Percentiles rank a stretch among this genome's conserved stretches.
Conservation (phyloP, 2,329 filamentous ascomycete genomes). For the Cadophora gregata region DNA sequence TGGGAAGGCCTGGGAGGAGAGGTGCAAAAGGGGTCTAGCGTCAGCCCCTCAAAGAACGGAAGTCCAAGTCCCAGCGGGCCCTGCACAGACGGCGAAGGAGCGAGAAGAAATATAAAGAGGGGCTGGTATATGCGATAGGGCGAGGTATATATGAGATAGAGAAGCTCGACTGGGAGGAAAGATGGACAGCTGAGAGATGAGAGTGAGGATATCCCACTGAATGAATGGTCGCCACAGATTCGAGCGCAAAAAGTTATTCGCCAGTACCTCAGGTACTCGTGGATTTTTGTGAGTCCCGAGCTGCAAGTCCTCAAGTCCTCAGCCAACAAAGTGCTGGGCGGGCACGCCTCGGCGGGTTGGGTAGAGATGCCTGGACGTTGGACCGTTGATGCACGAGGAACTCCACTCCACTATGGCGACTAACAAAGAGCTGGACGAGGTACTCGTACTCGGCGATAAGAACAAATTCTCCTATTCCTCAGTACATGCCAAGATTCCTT, state of each 20-base stretch:
- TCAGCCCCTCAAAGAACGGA: constrained; percentile 17
- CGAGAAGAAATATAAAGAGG: neutral
- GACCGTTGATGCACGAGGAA: neutral
- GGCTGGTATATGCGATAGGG: neutral
- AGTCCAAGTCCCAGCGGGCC: neutral
- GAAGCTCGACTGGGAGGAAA: neutral
- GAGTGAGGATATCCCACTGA: neutral
- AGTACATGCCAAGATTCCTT: neutral
- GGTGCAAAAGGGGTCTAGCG: constrained; percentile 19
- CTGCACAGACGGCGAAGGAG: neutral
- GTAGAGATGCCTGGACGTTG: constrained; percentile 10
- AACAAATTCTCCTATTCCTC: neutral
- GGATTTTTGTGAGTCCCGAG: neutral
- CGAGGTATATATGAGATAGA: neutral
- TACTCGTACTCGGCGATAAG: neutral
- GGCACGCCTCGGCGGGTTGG: neutral
- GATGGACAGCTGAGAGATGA: neutral
- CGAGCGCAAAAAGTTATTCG: neutral
- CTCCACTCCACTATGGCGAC: neutral
- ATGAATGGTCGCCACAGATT: neutral
- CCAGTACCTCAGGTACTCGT: neutral
- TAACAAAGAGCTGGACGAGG: neutral
- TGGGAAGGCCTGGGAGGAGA: constrained; percentile 7
- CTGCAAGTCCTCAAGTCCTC: constrained; percentile 4
- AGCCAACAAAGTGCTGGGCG: constrained; percentile 5